Evolutionary conservation across 768 basidiomycete species (phyloP).

Genomic region (Russula virescens): DNA sequence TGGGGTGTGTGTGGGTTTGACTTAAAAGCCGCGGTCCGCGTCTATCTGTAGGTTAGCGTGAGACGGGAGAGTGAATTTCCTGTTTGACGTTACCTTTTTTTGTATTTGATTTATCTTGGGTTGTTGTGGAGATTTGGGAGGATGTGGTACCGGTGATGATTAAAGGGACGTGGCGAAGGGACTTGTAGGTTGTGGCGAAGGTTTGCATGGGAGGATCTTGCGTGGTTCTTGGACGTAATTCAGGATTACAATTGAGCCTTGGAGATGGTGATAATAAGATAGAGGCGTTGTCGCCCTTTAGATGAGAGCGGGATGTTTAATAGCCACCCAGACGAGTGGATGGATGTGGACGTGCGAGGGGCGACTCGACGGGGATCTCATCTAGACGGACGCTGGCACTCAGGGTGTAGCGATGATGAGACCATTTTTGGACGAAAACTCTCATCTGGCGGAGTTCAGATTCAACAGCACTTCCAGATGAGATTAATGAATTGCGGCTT

Average conservation of each 20-base stretch:
- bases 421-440: too few relatives aligned
- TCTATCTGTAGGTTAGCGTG: background rate
- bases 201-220: background rate
- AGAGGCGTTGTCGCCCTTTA: too few relatives aligned
- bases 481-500: too few relatives aligned
- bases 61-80: background rate
- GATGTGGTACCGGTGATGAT: background rate
- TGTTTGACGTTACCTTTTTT: background rate
- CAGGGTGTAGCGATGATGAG: too few relatives aligned
- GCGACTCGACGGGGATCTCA: conserved; percentile 1
- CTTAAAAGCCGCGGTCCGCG: background rate
- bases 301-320: background rate
- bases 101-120: background rate
- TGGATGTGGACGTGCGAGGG: background rate
- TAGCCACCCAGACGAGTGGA: background rate
- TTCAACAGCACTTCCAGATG: too few relatives aligned
- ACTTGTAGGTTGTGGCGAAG: conserved; percentile 10
- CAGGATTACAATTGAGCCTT: background rate
- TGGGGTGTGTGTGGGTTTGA: background rate
- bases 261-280: background rate
- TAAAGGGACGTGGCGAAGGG: background rate
- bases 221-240: background rate
- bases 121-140: background rate
- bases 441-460: too few relatives aligned
- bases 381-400: background rate